Conservation (phyloP, 2,329 filamentous ascomycete species). For the Rutstroemia sp. region DNA sequence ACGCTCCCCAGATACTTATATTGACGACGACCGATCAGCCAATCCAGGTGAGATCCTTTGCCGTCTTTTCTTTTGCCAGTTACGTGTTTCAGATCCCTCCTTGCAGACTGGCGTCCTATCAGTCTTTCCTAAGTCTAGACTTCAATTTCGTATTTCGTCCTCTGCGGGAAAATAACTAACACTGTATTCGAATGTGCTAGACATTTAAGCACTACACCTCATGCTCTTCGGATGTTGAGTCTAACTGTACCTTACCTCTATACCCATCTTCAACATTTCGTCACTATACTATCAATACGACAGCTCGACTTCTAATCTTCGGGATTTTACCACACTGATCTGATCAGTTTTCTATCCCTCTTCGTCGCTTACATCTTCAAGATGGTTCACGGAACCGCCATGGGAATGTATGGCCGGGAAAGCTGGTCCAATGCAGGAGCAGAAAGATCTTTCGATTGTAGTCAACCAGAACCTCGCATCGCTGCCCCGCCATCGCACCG, state of each 20-base stretch:
- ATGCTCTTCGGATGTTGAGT: no score
- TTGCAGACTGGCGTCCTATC: neutral
- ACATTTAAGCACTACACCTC: no score
- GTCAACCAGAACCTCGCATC: slow-evolving; percentile 11
- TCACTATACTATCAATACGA: slow-evolving; percentile 26
- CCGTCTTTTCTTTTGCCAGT: slow-evolving; percentile 10
- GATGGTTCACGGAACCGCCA: slow-evolving; percentile 21
- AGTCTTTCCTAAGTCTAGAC: no score
- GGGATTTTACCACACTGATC: slow-evolving; percentile 10
- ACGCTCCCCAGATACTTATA: neutral
- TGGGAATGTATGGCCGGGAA: slow-evolving; percentile 15
- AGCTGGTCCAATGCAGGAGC: slow-evolving; percentile 10
- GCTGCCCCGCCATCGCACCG: slow-evolving; percentile 9
- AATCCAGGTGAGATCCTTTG: neutral
- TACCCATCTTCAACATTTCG: neutral
- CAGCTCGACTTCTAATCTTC: slow-evolving; percentile 26
- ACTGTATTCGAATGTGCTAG: no score
- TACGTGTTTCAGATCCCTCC: slow-evolving; percentile 17
- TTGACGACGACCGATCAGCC: neutral
- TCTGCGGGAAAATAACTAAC: no score
- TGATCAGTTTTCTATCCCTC: slow-evolving; percentile 7
- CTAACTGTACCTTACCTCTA: neutral
- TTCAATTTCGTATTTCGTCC: no score
- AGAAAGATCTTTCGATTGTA: slow-evolving; percentile 19
- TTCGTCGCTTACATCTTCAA: slow-evolving; percentile 12